Evolutionary conservation across 495 filamentous ascomycete species (phyloP), one percentile per base, ranked within the genome.

Genomic region (Geoglossum glabrum): DNA sequence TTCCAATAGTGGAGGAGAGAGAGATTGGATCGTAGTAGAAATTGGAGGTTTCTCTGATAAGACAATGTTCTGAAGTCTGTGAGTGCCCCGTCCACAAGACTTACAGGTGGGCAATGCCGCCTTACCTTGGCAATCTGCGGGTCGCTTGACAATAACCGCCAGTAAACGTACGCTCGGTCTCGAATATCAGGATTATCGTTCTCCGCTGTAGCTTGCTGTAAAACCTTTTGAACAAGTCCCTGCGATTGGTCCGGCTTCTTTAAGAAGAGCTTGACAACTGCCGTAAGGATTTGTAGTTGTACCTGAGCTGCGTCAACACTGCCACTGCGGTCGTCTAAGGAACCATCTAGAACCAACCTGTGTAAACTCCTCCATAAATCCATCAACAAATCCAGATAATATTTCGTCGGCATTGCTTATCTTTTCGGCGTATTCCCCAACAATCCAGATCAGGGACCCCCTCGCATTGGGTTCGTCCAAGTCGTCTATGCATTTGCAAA

Each of bases 381-480:
- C 83, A 54, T 95, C 89, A 21, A 94, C 87, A 63, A 95, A 95
- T 11, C 84, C 80, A 57, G 78, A 73, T 21, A 95, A 66, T 54
- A 95, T 90, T 62, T 95, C 89, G 59, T 88, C 87, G 1, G 93
- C 92, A 66, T 98, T 97, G 69, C 79, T 93, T 65, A 98, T 98
- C 74, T 97, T 97, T 73, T 97, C 90, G 5, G 93, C 92, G 67
- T 97, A 97, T 67, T 98, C 89, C 49, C 92, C 92, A 9, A 98
- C 90, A 65, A 98, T 96, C 92, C 92, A 98, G 64, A 98, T 97
- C 49, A 98, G 72, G 17, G 90, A 84, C 9, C 86, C 90, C 60
- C 93, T 70, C 11, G 92, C 93, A 67, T 87, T 87, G 0, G 93
- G 89, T 67, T 97, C 92, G 65, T 97, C 93, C 59, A 98, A 67